Percentiles rank a stretch among this genome's conserved stretches.
Conservation (phyloP, 2,329 filamentous ascomycete genomes). For the Alternaria metachromatica region DNA sequence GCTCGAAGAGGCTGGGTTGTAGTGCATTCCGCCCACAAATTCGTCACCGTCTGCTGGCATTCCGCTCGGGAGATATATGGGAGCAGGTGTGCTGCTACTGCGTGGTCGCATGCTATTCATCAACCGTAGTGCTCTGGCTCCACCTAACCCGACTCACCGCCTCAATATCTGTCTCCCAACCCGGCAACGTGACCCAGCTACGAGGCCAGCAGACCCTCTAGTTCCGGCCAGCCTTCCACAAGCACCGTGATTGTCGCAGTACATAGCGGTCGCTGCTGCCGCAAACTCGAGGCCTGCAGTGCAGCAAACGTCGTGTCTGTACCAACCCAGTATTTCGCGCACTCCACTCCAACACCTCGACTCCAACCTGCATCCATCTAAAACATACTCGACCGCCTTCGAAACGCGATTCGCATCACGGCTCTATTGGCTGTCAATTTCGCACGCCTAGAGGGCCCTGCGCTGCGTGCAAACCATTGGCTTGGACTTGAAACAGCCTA, state of each 20-base stretch:
- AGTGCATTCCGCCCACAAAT: conserved; percentile 25
- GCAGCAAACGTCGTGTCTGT: conserved; percentile 15
- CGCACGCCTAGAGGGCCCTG: conserved; percentile 32
- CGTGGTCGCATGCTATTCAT: conserved; percentile 45
- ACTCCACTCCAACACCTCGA: conserved; percentile 1
- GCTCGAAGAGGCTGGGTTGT: conserved; percentile 33
- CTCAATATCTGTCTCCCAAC: conserved; percentile 28
- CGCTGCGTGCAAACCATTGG: conserved; percentile 35
- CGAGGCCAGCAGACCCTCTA: conserved; percentile 30
- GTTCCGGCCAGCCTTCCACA: conserved; percentile 20
- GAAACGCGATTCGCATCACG: conserved; percentile 38
- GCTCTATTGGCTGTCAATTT: conserved; percentile 43
- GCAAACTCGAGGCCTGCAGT: conserved; percentile 14
- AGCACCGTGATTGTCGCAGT: conserved; percentile 14
- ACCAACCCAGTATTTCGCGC: conserved; percentile 9
- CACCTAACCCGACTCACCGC: conserved; percentile 41
- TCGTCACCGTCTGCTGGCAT: conserved; percentile 40
- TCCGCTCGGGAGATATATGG: conserved; percentile 69
- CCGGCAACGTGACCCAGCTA: conserved; percentile 34
- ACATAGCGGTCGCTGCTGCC: conserved; percentile 28
- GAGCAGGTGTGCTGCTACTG: conserved; percentile 59
- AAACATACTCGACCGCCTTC: conserved; percentile 39
- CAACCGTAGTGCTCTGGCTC: conserved; percentile 24
- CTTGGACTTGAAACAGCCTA: conserved; percentile 47
- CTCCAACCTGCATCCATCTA: conserved; percentile 30